Evolutionary conservation across 2,329 filamentous ascomycete genomes (phyloP), one percentile per base, ranked within the genome.

Genomic region (Clarireedia hainanense): DNA sequence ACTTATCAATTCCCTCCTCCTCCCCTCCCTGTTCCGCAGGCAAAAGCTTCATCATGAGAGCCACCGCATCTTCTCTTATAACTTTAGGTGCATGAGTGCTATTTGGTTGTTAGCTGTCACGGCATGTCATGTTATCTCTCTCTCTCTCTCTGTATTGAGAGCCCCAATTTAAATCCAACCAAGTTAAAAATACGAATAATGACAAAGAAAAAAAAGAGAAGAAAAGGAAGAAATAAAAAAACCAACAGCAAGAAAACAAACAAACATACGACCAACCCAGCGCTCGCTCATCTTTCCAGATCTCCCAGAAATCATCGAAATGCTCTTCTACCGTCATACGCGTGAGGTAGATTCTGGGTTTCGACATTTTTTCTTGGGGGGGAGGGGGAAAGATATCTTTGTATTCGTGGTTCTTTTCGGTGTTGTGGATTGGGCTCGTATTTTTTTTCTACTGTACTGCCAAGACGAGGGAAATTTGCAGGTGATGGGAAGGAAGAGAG

Each of bases 251-350:
- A 15, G 17, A 34, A 30, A n/a, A n/a, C 6, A n/a, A n/a, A n/a
- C n/a, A n/a, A 40, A 26, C 20, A 20, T 7, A 46, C 43, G 59
- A 58, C 57, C 60, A 65, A 12, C 46, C 9, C 7, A 65, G 12
- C 2, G 48, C 39, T 17, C 58, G 48, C 4, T 55, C 49, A 36
- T 59, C 55, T 5, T 23, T 57, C 62, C 62, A 65, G 6, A 65
- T n/a, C 6, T 60, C 57, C 20, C 57, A 57, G 14, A 63, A 66
- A 47, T 60, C 61, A 7, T 59, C 47, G 0, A 64, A 47, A 52
- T 66, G 64, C 3, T 59, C 55, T 10, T 58, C 56, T 1, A 59
- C 20, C 9, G 17, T 51, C 12, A 65, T 20, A 1, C 40, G 55
- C 36, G 61, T 54, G 2, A 65, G 58, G 37, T 57, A 58, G 6